Percentiles rank a stretch among this genome's conserved stretches.
Conservation (phyloP, 2,329 filamentous ascomycete species). For the Endocalyx cinctus region DNA sequence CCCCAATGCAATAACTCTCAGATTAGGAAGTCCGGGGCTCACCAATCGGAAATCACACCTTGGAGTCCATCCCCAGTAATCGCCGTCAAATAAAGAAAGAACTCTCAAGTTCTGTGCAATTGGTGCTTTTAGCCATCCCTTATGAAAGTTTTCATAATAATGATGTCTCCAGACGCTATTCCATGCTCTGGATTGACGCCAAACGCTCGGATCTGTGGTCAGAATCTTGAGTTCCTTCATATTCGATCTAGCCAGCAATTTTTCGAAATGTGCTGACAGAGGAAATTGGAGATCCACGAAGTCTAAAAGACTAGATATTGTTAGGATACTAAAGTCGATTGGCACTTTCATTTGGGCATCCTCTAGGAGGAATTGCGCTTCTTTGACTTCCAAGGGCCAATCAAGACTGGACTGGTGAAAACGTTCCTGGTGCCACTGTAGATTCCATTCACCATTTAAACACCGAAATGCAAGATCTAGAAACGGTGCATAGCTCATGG, state of each 20-base stretch:
- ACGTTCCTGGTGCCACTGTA: too few relatives aligned
- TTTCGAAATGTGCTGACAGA: constrained; percentile 2
- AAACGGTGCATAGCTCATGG: constrained; percentile 1
- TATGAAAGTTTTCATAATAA: constrained; percentile 14
- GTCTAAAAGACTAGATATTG: constrained; percentile 4
- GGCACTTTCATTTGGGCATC: too few relatives aligned
- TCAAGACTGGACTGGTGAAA: too few relatives aligned
- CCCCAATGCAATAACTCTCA: constrained; percentile 35
- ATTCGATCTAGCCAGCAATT: constrained; percentile 1
- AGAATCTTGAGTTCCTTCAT: constrained; percentile 7
- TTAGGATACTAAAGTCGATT: too few relatives aligned
- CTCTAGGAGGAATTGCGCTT: too few relatives aligned
- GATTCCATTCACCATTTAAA: too few relatives aligned
- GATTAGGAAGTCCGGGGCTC: constrained; percentile 29
- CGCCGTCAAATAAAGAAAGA: constrained; percentile 33
- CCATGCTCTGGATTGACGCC: too few relatives aligned
- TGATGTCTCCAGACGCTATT: constrained; percentile 10
- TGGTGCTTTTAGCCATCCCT: constrained; percentile 14
- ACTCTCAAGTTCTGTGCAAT: constrained; percentile 23
- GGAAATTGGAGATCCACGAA: constrained; percentile 5
- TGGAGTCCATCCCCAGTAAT: constrained; percentile 37
- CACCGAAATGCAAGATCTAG: constrained; percentile 1
- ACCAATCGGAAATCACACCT: constrained; percentile 28
- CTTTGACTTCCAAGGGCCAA: too few relatives aligned
- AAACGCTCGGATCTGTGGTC: too few relatives aligned